phyloP scores from a whole-genome alignment of 306 rosid species.

The Cucurbita argyrosperma region DNA sequence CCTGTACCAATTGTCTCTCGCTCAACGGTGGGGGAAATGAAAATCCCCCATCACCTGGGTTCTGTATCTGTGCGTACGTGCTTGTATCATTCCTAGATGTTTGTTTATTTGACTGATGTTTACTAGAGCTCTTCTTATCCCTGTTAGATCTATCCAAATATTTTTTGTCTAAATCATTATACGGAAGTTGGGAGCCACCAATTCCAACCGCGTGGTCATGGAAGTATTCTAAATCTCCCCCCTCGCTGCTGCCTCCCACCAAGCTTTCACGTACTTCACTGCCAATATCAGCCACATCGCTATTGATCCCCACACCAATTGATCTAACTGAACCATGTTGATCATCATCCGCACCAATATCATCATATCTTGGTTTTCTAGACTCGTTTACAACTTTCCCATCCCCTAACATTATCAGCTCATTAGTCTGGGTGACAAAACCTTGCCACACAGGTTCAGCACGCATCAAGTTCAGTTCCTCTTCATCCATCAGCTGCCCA shows the following conservation, averaged over 20 bases:
- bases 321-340: conserved; percentile 90
- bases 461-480: conserved; percentile 72
- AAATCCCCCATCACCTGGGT: conserved; percentile 45
- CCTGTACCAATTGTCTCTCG: conserved; percentile 41
- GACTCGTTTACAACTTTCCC: conserved; percentile 44
- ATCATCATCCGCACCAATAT: conserved; percentile 63
- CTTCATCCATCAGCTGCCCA: conserved; percentile 81
- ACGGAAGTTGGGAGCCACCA: conserved; percentile 37
- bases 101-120: conserved; percentile 52
- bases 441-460: conserved; percentile 95
- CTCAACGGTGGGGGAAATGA: conserved; percentile 70
- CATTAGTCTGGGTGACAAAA: conserved; percentile 73
- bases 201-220: conserved; percentile 46
- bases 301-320: conserved; percentile 90
- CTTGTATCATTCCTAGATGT: conserved; percentile 35
- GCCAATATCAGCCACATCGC: conserved; percentile 81
- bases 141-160: conserved; percentile 28
- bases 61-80: conserved; percentile 28
- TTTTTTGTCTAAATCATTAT: conserved; percentile 33
- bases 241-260: conserved; percentile 74
- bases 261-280: conserved; percentile 87
- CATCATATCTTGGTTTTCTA: conserved; percentile 48
- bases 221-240: conserved; percentile 66
- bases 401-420: conserved; percentile 62
- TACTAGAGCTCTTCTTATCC: conserved; percentile 37